Conservation (phyloP, 2,329 filamentous ascomycete species). For the Lachnellula suecica region DNA sequence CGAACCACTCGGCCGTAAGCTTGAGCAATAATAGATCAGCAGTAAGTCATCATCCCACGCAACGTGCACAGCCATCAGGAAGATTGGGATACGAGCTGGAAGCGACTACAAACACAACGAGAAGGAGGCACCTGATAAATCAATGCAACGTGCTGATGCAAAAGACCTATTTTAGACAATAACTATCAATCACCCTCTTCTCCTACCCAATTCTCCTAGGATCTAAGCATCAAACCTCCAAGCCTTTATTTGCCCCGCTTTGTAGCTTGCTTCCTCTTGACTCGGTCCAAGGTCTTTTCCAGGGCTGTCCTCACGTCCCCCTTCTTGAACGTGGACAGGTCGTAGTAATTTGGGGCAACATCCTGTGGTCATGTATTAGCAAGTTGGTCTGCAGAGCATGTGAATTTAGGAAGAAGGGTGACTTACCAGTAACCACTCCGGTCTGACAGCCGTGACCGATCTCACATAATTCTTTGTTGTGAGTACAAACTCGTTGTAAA, state of each 20-base stretch:
- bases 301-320: constrained; percentile 78
- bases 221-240: not conserved
- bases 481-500: constrained; percentile 98
- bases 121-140: not conserved
- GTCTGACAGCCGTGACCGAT: constrained; percentile 85
- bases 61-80: not conserved
- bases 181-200: not conserved
- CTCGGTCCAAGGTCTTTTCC: constrained; percentile 56
- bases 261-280: constrained; percentile 49
- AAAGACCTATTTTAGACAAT: too few relatives aligned
- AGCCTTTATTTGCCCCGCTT: constrained; percentile 23
- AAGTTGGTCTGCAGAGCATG: not conserved
- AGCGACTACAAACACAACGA: not conserved
- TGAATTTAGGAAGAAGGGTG: constrained; percentile 10
- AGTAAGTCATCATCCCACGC: not conserved
- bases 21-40: not conserved
- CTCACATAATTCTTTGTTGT: constrained; percentile 98
- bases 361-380: constrained; percentile 61
- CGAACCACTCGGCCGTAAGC: not conserved
- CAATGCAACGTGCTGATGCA: not conserved
- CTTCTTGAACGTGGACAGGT: constrained; percentile 78
- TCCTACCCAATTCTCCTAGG: not conserved
- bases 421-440: constrained; percentile 89
- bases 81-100: not conserved
- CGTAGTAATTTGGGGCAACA: constrained; percentile 91